Conservation (phyloP, 805 yeast genomes). For the Lipomyces sp. region DNA sequence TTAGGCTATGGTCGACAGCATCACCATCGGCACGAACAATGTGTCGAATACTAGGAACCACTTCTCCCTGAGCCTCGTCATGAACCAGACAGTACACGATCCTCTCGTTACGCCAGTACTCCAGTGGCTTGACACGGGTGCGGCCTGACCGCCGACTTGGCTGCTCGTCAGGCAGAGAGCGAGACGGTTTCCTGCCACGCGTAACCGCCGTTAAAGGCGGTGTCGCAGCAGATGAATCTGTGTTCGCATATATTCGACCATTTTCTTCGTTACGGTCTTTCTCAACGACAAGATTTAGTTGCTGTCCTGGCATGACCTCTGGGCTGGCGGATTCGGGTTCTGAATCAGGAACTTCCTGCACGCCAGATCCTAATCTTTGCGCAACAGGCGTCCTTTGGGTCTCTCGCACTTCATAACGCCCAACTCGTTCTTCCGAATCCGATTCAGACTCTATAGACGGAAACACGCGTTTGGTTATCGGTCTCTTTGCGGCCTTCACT, state of each 20-base stretch:
- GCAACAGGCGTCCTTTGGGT: not conserved
- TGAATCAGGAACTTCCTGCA: not conserved
- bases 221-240: constrained; percentile 1
- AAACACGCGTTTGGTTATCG: not conserved
- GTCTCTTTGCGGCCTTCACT: not conserved
- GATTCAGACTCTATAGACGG: not conserved
- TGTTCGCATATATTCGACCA: not conserved
- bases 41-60: constrained; percentile 41
- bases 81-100: constrained; percentile 57
- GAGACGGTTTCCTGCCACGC: not conserved
- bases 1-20: not conserved
- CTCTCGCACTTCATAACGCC: not conserved
- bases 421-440: not conserved
- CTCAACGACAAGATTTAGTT: not conserved
- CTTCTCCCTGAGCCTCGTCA: constrained; percentile 29
- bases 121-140: constrained; percentile 57
- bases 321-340: constrained; percentile 3
- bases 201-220: not conserved
- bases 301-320: not conserved
- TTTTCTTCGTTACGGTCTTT: not conserved
- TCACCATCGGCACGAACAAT: constrained; percentile 17
- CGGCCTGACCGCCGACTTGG: constrained; percentile 22
- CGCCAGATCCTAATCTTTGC: not conserved
- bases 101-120: constrained; percentile 83
- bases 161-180: constrained; percentile 1